phyloP scores from a whole-genome alignment of 2,329 filamentous ascomycete genomes.

The Eurotiales sp. region DNA sequence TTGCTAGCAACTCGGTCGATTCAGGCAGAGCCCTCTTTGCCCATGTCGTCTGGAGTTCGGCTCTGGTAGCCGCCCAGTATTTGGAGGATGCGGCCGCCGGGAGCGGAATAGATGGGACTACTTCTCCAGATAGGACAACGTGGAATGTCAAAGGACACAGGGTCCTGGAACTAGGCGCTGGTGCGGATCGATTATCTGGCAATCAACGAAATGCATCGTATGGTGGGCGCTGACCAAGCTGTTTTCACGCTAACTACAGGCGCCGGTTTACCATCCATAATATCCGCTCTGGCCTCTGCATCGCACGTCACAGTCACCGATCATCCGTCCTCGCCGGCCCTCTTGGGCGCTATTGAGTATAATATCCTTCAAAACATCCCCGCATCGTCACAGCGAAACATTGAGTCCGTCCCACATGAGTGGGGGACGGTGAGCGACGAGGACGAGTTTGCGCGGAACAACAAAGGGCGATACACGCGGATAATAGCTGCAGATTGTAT shows the following conservation, averaged over 20 bases:
- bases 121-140: constrained; percentile 15
- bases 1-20: constrained; percentile 30
- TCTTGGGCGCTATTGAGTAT: constrained; percentile 38
- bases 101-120: constrained; percentile 1
- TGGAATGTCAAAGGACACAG: constrained; percentile 48
- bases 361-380: constrained; percentile 49
- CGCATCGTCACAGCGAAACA: constrained; percentile 15
- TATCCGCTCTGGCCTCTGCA: constrained; percentile 35
- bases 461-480: constrained; percentile 46
- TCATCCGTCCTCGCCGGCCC: constrained; percentile 41
- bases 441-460: constrained; percentile 35
- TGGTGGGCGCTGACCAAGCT: neutral
- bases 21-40: constrained; percentile 53
- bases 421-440: constrained; percentile 47
- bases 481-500: constrained; percentile 60
- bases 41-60: constrained; percentile 58
- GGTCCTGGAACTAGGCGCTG: constrained; percentile 59
- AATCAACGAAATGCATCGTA: no score
- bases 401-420: constrained; percentile 47
- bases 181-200: constrained; percentile 38
- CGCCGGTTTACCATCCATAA: constrained; percentile 40
- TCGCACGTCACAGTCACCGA: constrained; percentile 49
- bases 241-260: constrained; percentile 22
- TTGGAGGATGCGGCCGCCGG: constrained; percentile 33
- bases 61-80: constrained; percentile 40